Evolutionary conservation across 164 flowering plant genomes (phyloP), one percentile per base, ranked within the genome.

Genomic region (Paratinospora sagittata): DNA sequence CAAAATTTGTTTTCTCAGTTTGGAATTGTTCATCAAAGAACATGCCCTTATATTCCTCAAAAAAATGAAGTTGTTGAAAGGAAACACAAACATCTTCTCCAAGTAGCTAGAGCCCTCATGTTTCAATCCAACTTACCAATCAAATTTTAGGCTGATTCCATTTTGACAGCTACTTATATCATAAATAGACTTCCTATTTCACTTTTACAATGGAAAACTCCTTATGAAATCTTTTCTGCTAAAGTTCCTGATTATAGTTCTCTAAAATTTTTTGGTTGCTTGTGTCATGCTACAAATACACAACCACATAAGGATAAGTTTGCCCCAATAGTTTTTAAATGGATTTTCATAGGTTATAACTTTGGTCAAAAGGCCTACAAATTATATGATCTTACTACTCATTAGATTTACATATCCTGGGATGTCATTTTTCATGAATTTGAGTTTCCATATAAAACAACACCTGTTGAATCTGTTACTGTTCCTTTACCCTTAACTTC

Each of bases 281-380:
- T 66, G 8, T 66, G 55, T 8, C 43, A 21, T 24, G 55, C 52
- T 33, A 17, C 43, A 6, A 66, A 66, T 49, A 66, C 45, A 5
- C 16, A 30, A 13, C 55, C 55, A 24, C 27, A 21, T 21, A 39
- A 43, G 23, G 27, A 66, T 33, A 66, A 66, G 45, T 66, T 66
- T 41, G 69, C 23, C 0, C 17, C 55, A 10, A n/a, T 30, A 23
- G 27, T 57, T 39, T 4, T 27, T 21, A 47, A 33, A 4, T 39
- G 55, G 23, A 19, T 67, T 43, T 67, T 45, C 19, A 30, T 67
- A 24, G 60, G 36, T 26, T 67, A 67, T 27, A 30, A 30, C 4
- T 23, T 27, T 67, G 70, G 70, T 5, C 60, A 67, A 67, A 19
- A 27, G 11, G 70, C 58, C 13, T 67, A 45, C 14, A 67, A 47